Conservation (phyloP, 2,329 filamentous ascomycete genomes). For the Rhynchosporium secalis region DNA sequence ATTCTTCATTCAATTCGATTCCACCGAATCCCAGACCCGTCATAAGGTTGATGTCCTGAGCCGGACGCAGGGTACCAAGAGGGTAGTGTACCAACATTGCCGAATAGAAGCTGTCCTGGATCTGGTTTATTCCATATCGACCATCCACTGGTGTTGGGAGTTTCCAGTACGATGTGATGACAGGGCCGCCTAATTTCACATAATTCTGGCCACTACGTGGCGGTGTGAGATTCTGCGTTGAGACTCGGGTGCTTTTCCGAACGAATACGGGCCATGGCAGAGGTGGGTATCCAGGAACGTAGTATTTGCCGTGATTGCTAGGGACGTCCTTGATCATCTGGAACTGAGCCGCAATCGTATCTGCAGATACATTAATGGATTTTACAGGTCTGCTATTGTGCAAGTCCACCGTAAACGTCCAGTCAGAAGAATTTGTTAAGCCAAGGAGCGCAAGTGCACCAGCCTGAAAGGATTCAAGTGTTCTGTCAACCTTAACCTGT, state of each 20-base stretch:
- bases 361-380: neutral
- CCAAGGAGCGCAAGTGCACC: conserved; percentile 17
- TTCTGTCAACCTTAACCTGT: conserved; percentile 6
- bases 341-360: neutral
- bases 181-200: conserved; percentile 1
- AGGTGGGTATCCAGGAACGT: too few species aligned
- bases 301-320: neutral
- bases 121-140: conserved; percentile 28
- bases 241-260: conserved; percentile 4
- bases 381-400: neutral
- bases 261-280: conserved; percentile 10
- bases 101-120: conserved; percentile 26
- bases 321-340: neutral
- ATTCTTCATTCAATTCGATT: conserved; percentile 23
- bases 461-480: neutral
- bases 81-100: conserved; percentile 24
- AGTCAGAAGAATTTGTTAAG: neutral
- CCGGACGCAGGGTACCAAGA: conserved; percentile 1
- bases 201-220: neutral
- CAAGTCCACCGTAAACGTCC: conserved; percentile 6
- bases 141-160: conserved; percentile 17
- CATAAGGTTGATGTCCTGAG: conserved; percentile 10
- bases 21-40: conserved; percentile 25
- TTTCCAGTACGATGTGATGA: conserved; percentile 30
- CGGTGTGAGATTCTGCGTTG: conserved; percentile 14